These are phyloP conservation scores for Incumbomyces delicatus DNA, from an alignment of 2,329 filamentous ascomycete genomes.

Conservation along the genomic window DNA sequence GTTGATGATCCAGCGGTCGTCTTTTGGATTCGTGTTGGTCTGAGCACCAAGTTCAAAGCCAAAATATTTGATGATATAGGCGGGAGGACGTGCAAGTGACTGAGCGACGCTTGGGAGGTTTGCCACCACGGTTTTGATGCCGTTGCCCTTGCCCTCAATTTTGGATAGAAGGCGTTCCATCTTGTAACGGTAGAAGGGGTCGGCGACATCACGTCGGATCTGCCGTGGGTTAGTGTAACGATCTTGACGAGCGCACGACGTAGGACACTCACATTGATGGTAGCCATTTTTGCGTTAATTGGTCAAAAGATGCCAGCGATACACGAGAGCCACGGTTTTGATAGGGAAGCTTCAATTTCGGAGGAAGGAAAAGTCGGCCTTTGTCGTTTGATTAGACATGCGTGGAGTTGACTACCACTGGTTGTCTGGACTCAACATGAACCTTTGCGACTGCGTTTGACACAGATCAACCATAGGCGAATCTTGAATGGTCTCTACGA, in stretches of 20 bases:
- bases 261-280: constrained; percentile 83
- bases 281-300: constrained; percentile 68
- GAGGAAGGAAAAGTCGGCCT: constrained; percentile 34
- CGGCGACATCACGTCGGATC: constrained; percentile 63
- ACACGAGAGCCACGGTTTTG: constrained; percentile 7
- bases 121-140: constrained; percentile 97
- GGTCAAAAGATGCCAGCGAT: constrained; percentile 5
- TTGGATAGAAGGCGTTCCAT: constrained; percentile 99
- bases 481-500: constrained; percentile 80
- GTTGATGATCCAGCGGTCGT: constrained; percentile 99
- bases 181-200: constrained; percentile 99
- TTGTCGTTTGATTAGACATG: constrained; percentile 50
- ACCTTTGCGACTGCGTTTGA: constrained; percentile 13
- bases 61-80: constrained; percentile 99
- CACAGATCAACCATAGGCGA: constrained; percentile 68
- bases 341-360: constrained; percentile 1
- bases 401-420: constrained; percentile 29
- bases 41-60: constrained; percentile 97
- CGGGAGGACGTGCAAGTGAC: constrained; percentile 81
- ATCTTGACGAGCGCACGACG: not conserved
- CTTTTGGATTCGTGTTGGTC: constrained; percentile 93
- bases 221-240: constrained; percentile 8
- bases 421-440: constrained; percentile 19
- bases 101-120: constrained; percentile 90
- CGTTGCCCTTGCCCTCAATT: constrained; percentile 99